Percentiles rank a stretch among this genome's conserved stretches.
Conservation (phyloP, 2,329 filamentous ascomycete species). For the Eutypella sp. region DNA sequence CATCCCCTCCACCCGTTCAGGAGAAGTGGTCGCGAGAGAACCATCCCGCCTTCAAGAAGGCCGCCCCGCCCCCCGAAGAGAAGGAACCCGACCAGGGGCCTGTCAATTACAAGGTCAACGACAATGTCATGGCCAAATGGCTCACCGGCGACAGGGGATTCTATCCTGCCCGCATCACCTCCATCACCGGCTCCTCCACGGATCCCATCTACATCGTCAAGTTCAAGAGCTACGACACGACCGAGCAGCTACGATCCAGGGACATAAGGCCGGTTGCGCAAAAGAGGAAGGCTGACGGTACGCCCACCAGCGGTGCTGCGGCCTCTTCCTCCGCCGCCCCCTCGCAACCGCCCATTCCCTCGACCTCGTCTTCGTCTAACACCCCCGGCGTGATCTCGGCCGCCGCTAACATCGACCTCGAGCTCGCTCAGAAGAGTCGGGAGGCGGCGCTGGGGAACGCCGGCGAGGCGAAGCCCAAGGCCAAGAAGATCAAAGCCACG, state of each 20-base stretch:
- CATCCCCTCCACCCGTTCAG: slow-evolving; percentile 49
- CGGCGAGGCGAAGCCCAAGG: slow-evolving; percentile 68
- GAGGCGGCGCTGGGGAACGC: slow-evolving; percentile 58
- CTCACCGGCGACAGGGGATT: slow-evolving; percentile 81
- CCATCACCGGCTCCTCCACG: slow-evolving; percentile 85
- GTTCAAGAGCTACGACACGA: slow-evolving; percentile 86
- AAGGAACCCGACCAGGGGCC: slow-evolving; percentile 48
- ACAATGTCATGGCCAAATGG: slow-evolving; percentile 88
- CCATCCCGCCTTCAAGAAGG: slow-evolving; percentile 69
- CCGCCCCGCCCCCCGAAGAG: slow-evolving; percentile 42
- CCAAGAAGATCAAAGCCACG: slow-evolving; percentile 87
- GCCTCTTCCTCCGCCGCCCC: slow-evolving; percentile 26
- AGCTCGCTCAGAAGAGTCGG: slow-evolving; percentile 43
- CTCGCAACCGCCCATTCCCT: slow-evolving; percentile 27
- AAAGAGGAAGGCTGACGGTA: slow-evolving; percentile 83
- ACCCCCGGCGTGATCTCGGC: slow-evolving; percentile 49
- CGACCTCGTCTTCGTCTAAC: slow-evolving; percentile 33
- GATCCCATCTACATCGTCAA: slow-evolving; percentile 91
- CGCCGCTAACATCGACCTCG: slow-evolving; percentile 53
- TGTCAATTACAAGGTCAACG: slow-evolving; percentile 75
- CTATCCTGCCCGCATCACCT: slow-evolving; percentile 89
- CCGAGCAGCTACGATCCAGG: slow-evolving; percentile 74
- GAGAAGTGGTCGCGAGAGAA: slow-evolving; percentile 79
- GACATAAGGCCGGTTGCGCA: slow-evolving; percentile 77
- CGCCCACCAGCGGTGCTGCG: slow-evolving; percentile 45